Evolutionary conservation across 306 rosid species (phyloP).

Genomic region (Hylodesmum podocarpum): DNA sequence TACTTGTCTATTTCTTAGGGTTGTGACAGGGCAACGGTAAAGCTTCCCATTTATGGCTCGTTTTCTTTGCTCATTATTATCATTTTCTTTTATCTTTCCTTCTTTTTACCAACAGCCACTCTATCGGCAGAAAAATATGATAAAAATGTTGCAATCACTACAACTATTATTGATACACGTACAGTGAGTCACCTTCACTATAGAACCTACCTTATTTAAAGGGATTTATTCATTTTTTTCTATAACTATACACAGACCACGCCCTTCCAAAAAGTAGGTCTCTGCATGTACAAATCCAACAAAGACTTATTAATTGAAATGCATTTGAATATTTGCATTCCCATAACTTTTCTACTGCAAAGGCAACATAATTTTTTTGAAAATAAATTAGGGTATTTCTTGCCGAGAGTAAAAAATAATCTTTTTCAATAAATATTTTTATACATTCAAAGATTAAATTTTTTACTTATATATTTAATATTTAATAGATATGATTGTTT

Average conservation of each 20-base stretch:
- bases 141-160: not conserved
- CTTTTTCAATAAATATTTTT: too few species aligned
- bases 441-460: too few species aligned
- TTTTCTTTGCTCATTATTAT: not conserved
- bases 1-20: not conserved
- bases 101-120: not conserved
- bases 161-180: not conserved
- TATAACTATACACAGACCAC: not conserved
- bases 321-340: not conserved
- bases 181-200: not conserved
- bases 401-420: too few species aligned
- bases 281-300: not conserved
- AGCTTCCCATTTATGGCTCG: not conserved
- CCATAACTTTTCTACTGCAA: not conserved
- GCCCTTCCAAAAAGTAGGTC: not conserved
- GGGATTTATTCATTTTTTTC: not conserved
- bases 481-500: too few species aligned
- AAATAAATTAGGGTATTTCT: too few species aligned
- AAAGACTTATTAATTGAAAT: not conserved
- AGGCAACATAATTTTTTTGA: too few species aligned
- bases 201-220: not conserved
- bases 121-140: not conserved
- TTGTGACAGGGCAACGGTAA: not conserved
- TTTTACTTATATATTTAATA: too few species aligned
- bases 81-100: not conserved